Conservation (phyloP, 495 filamentous ascomycete genomes). For the Aspergillus steynii region DNA sequence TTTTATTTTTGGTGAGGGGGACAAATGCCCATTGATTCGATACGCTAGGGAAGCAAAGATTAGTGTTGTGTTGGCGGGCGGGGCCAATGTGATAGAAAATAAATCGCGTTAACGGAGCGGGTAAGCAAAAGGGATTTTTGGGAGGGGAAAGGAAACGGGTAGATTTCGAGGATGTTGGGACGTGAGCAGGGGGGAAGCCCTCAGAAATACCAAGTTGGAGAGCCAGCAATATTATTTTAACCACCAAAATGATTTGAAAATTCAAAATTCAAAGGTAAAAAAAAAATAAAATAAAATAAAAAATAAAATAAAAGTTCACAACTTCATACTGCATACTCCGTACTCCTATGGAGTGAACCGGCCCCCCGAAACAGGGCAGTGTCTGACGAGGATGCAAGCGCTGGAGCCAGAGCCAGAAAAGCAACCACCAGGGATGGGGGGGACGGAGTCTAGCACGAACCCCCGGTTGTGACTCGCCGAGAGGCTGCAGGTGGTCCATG, state of each 20-base stretch:
- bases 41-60: not conserved
- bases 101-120: not conserved
- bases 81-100: constrained; percentile 15
- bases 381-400: constrained; percentile 30
- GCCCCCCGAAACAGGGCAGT: constrained; percentile 27
- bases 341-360: constrained; percentile 18
- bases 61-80: constrained; percentile 13
- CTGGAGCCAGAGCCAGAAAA: constrained; percentile 25
- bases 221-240: no score
- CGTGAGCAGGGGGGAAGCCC: no score
- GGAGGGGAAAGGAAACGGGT: not conserved
- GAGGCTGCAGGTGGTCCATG: constrained; percentile 30
- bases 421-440: constrained; percentile 23
- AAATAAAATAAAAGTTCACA: not conserved
- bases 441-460: constrained; percentile 28
- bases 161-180: not conserved
- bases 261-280: not conserved
- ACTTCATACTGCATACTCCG: not conserved
- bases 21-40: not conserved
- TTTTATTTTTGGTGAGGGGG: constrained; percentile 3
- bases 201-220: no score
- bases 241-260: not conserved
- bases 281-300: constrained; percentile 5
- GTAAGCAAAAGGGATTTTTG: not conserved
- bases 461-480: constrained; percentile 36